These are phyloP conservation scores for Penicillium psychrofluorescens DNA, from an alignment of 495 filamentous ascomycete genomes.

Conservation along the genomic window DNA sequence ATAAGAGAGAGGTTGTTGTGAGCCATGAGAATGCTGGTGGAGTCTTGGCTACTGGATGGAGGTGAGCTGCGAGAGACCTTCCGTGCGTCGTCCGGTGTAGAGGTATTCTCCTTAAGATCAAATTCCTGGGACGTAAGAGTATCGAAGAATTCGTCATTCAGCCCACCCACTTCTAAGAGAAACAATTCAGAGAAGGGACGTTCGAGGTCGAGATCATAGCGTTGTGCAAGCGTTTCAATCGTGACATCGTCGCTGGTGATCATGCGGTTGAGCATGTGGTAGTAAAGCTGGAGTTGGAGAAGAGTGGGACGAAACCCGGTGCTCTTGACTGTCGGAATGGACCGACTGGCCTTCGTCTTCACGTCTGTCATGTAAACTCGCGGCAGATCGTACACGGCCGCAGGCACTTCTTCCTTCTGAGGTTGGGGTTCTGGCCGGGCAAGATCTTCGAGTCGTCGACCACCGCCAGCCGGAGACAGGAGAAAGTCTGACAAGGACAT, in stretches of 20 bases:
- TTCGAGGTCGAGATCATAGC: constrained; percentile 60
- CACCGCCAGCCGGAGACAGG: constrained; percentile 33
- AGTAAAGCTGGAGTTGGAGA: constrained; percentile 88
- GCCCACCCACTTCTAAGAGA: constrained; percentile 64
- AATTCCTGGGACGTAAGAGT: constrained; percentile 24
- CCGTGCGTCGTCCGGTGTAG: constrained; percentile 21
- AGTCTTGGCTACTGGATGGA: constrained; percentile 32
- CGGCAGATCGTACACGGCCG: constrained; percentile 21
- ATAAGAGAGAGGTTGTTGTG: constrained; percentile 54
- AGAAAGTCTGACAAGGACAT: constrained; percentile 46
- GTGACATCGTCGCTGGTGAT: constrained; percentile 62
- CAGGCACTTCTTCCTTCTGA: constrained; percentile 4
- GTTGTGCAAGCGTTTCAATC: constrained; percentile 55
- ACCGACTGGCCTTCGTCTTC: constrained; percentile 66
- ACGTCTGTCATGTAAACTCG: constrained; percentile 76
- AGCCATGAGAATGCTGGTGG: constrained; percentile 46
- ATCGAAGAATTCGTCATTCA: constrained; percentile 55
- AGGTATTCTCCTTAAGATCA: constrained; percentile 18
- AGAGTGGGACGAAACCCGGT: constrained; percentile 67
- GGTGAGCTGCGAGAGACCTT: constrained; percentile 4
- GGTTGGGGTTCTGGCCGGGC: constrained; percentile 2
- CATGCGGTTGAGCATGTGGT: constrained; percentile 71
- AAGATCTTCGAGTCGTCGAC: constrained; percentile 28
- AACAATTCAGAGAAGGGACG: constrained; percentile 70
- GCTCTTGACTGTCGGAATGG: constrained; percentile 53